Conservation (phyloP, 768 basidiomycete genomes). For the Russula compacta region DNA sequence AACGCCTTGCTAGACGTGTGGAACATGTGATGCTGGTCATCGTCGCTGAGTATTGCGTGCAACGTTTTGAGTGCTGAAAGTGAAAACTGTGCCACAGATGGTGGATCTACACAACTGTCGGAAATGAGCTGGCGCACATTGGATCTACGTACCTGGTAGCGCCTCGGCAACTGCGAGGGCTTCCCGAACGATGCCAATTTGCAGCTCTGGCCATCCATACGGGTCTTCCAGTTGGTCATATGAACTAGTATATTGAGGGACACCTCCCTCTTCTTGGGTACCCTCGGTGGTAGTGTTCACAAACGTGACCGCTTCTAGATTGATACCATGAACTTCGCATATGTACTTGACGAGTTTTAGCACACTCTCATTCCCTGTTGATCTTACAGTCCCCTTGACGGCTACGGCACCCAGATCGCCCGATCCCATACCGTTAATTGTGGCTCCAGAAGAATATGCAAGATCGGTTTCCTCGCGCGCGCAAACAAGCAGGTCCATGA, state of each 20-base stretch:
- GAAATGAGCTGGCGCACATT: background rate
- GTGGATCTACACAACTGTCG: conserved; percentile 49
- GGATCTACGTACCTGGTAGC: conserved; percentile 60
- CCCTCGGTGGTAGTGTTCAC: conserved; percentile 21
- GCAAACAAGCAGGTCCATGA: conserved; percentile 81
- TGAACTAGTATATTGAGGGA: conserved; percentile 31
- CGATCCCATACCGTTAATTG: conserved; percentile 29
- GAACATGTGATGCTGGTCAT: conserved; percentile 76
- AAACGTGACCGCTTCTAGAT: conserved; percentile 62
- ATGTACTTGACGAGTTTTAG: conserved; percentile 63
- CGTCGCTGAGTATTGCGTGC: conserved; percentile 54
- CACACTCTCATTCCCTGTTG: conserved; percentile 77
- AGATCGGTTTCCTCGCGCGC: conserved; percentile 59
- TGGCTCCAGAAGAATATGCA: conserved; percentile 35
- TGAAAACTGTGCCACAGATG: conserved; percentile 80
- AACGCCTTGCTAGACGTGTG: conserved; percentile 65
- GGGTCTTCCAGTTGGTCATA: conserved; percentile 37
- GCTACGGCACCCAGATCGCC: conserved; percentile 50
- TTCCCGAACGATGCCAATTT: conserved; percentile 88
- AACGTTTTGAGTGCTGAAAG: conserved; percentile 76
- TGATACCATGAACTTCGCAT: conserved; percentile 72
- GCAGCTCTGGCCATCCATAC: conserved; percentile 92
- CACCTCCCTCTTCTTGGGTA: background rate
- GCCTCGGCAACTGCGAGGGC: conserved; percentile 87
- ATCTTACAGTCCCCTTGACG: conserved; percentile 61